Evolutionary conservation across 352 stramenopile species (phyloP), one percentile per base, ranked within the genome.

Genomic region (Pythium aquatile): DNA sequence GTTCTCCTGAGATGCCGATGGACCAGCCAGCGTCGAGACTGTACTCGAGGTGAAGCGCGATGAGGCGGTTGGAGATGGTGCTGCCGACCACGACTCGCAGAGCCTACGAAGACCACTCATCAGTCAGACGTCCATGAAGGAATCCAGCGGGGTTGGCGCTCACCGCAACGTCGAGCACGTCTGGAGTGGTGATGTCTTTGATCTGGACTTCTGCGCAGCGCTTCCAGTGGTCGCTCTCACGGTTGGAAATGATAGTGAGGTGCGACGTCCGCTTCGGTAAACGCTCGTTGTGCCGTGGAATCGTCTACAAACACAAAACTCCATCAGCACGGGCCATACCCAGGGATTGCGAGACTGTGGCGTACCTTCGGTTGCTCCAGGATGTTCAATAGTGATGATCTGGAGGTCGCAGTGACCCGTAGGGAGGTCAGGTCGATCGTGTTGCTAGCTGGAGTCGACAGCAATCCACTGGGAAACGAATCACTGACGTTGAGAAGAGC

Each of bases 121-220:
- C 17, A 55, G 62, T 33, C 33, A 16, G 8, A 42, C 16, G 20
- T 42, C 32, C 16, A 51, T 39, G 16, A 37, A n/a, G 37, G 13
- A 2, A 39, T 24, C 20, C 35, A 55, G 11, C 6, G 16, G 5
- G 29, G 2, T 9, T 39, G 5, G 1, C 42, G 28, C 51, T 9
- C 26, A 85, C 79, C 79, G 86, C 76, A 6, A 82, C 61, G 59
- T 76, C 49, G 2, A 88, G 51, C 8, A 83, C 35, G 26, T 72
- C 66, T 0, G 66, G 66, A 24, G 61, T 60, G 2, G 55, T 52
- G 28, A 72, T 37, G 17, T 65, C 26, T 11, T 64, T 29, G 7
- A 72, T 35, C 35, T 47, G 20, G 24, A 64, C 26, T 44, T 65
- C 11, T 7, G 17, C 26, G 17, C 24, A 52, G n/a, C 37, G 42